phyloP scores from a whole-genome alignment of 2,329 filamentous ascomycete genomes.

The Penicillium sp. region DNA sequence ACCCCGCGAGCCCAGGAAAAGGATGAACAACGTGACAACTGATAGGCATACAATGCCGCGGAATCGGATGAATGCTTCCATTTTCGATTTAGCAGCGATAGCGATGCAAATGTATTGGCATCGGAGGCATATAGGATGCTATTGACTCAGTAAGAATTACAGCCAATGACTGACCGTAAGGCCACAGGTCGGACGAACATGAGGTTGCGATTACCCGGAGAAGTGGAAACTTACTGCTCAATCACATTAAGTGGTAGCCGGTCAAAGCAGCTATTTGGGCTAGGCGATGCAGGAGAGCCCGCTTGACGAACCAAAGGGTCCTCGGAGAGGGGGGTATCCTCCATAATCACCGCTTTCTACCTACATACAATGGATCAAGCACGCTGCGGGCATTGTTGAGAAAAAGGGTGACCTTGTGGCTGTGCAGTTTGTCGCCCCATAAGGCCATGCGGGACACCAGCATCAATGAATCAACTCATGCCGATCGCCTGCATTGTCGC shows the following conservation, averaged over 20 bases:
- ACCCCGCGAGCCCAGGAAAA: conserved; percentile 40
- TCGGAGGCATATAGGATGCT: conserved; percentile 50
- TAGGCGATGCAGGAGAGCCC: not conserved
- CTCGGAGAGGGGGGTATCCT: conserved; percentile 16
- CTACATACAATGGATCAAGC: conserved; percentile 19
- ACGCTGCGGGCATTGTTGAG: conserved; percentile 4
- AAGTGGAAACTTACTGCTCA: conserved; percentile 18
- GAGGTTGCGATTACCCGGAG: not conserved
- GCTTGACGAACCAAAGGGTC: conserved; percentile 1
- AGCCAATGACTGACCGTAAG: not conserved
- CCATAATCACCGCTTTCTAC: conserved; percentile 20
- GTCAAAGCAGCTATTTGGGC: conserved; percentile 13
- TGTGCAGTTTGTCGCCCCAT: conserved; percentile 12
- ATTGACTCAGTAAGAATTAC: conserved; percentile 21
- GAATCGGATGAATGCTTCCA: conserved; percentile 47
- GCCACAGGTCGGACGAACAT: not conserved
- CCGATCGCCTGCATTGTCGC: conserved; percentile 6
- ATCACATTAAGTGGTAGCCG: conserved; percentile 25
- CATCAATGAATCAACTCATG: conserved; percentile 4
- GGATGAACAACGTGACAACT: conserved; percentile 45
- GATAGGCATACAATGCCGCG: conserved; percentile 46
- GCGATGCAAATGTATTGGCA: conserved; percentile 48
- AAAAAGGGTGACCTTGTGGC: conserved; percentile 16
- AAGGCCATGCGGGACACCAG: conserved; percentile 8
- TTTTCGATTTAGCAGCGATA: conserved; percentile 44